These are phyloP conservation scores for Pleurotus djamor DNA, from an alignment of 768 basidiomycete species.

Conservation along the genomic window DNA sequence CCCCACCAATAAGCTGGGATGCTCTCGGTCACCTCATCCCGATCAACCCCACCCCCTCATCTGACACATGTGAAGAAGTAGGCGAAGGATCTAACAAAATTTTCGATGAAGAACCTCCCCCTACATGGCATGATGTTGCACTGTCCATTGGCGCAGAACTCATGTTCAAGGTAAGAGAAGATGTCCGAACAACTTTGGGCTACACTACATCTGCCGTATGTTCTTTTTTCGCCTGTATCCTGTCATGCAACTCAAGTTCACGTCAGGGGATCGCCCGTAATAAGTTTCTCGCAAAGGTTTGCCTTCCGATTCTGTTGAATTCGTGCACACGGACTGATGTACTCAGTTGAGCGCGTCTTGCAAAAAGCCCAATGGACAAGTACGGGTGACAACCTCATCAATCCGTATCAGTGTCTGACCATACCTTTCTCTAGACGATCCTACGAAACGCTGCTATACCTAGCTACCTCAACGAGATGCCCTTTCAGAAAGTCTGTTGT, in stretches of 20 bases:
- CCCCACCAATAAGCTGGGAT: slow-evolving; percentile 65
- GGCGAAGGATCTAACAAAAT: slow-evolving; percentile 11
- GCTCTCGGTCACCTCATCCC: slow-evolving; percentile 64
- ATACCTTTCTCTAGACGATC: slow-evolving; percentile 56
- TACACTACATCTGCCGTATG: slow-evolving; percentile 94
- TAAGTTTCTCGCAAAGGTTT: slow-evolving; percentile 92
- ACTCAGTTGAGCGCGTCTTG: slow-evolving; percentile 83
- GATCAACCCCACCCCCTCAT: slow-evolving; percentile 30
- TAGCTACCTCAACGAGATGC: slow-evolving; percentile 76
- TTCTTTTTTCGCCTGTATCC: slow-evolving; percentile 5
- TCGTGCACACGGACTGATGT: slow-evolving; percentile 2
- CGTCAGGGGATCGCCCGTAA: slow-evolving; percentile 85
- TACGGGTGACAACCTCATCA: slow-evolving; percentile 20
- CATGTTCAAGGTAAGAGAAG: slow-evolving; percentile 71
- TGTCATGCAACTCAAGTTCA: neutral
- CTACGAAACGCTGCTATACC: slow-evolving; percentile 83
- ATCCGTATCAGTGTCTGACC: neutral
- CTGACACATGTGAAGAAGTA: slow-evolving; percentile 8
- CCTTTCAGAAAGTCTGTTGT: slow-evolving; percentile 78
- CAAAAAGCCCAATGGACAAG: slow-evolving; percentile 89
- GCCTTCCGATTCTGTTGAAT: neutral
- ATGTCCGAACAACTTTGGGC: slow-evolving; percentile 68
- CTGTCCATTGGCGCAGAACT: slow-evolving; percentile 86
- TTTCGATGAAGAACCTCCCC: slow-evolving; percentile 25
- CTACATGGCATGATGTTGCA: slow-evolving; percentile 92